Percentiles rank a stretch among this genome's conserved stretches.
Evolutionary conservation across 2,329 filamentous ascomycete genomes (phyloP).

Genomic region (Cordyceps javanica): DNA sequence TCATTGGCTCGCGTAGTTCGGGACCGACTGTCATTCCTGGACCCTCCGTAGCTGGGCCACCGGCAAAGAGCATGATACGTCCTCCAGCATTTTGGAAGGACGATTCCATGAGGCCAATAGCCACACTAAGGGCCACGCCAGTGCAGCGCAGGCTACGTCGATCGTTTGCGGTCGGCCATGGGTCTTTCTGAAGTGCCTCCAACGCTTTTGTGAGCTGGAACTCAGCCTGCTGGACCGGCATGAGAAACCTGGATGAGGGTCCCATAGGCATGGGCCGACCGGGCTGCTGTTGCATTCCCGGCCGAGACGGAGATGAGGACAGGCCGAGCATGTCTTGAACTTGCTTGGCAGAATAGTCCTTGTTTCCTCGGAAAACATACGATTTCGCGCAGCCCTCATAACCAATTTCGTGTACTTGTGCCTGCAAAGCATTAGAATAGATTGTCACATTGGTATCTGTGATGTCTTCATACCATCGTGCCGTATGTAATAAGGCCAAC

Average conservation of each 20-base stretch:
- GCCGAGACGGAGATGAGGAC: slow-evolving; percentile 64
- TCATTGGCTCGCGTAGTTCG: slow-evolving; percentile 91
- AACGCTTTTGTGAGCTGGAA: slow-evolving; percentile 95
- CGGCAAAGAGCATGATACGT: slow-evolving; percentile 95
- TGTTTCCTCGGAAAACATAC: slow-evolving; percentile 95
- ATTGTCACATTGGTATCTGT: slow-evolving; percentile 11
- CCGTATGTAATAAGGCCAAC: slow-evolving; percentile 84
- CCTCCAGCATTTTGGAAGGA: slow-evolving; percentile 94
- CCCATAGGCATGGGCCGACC: slow-evolving; percentile 72
- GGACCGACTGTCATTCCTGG: slow-evolving; percentile 95
- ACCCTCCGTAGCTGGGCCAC: slow-evolving; percentile 90
- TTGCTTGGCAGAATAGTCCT: slow-evolving; percentile 96
- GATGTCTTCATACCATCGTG: slow-evolving; percentile 64
- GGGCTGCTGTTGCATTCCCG: slow-evolving; percentile 66
- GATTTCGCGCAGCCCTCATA: slow-evolving; percentile 98
- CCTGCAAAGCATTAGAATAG: slow-evolving; percentile 38
- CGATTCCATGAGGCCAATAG: slow-evolving; percentile 84
- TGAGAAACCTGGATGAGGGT: slow-evolving; percentile 80
- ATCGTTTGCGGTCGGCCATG: slow-evolving; percentile 94
- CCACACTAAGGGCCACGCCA: slow-evolving; percentile 92
- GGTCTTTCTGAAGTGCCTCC: slow-evolving; percentile 92
- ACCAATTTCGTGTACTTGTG: slow-evolving; percentile 95
- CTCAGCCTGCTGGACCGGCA: slow-evolving; percentile 92
- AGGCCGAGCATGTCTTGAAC: slow-evolving; percentile 99
- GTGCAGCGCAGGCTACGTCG: slow-evolving; percentile 86